phyloP scores from a whole-genome alignment of 2,329 filamentous ascomycete genomes.

The Neofusicoccum sp. region DNA sequence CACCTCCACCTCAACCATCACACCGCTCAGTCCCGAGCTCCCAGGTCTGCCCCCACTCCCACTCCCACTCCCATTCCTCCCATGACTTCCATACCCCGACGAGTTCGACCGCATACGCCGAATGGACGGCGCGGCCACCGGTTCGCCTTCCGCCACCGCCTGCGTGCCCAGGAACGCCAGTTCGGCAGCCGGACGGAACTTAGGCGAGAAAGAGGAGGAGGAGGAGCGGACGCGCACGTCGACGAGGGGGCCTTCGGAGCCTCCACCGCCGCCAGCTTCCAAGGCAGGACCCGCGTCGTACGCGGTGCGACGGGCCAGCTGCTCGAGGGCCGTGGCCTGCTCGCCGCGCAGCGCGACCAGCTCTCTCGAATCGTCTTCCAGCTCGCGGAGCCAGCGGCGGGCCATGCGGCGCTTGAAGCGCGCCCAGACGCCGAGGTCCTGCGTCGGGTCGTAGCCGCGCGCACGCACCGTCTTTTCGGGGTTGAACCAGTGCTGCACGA shows the following conservation, averaged over 20 bases:
- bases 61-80: background rate
- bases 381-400: constrained; percentile 39
- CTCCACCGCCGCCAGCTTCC: background rate
- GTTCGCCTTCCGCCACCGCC: background rate
- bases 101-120: background rate
- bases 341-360: background rate
- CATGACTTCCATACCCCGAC: background rate
- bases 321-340: background rate
- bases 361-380: background rate
- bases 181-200: background rate
- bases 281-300: background rate
- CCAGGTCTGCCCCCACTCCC: background rate
- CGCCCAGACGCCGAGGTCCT: constrained; percentile 41
- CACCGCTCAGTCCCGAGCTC: background rate
- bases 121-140: background rate
- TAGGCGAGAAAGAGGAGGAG: background rate
- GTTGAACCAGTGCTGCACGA: constrained; percentile 48
- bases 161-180: background rate
- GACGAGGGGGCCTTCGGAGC: background rate
- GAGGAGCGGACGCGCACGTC: background rate
- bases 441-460: constrained; percentile 30
- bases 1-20: constrained; percentile 13
- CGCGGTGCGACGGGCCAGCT: background rate
- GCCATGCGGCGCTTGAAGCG: constrained; percentile 41
- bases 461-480: constrained; percentile 41